A percentile compares a stretch with the other conserved stretches of the same genome.
These are phyloP conservation scores for Plasmopara muralis DNA, from an alignment of 352 stramenopile species.

Conservation along the genomic window DNA sequence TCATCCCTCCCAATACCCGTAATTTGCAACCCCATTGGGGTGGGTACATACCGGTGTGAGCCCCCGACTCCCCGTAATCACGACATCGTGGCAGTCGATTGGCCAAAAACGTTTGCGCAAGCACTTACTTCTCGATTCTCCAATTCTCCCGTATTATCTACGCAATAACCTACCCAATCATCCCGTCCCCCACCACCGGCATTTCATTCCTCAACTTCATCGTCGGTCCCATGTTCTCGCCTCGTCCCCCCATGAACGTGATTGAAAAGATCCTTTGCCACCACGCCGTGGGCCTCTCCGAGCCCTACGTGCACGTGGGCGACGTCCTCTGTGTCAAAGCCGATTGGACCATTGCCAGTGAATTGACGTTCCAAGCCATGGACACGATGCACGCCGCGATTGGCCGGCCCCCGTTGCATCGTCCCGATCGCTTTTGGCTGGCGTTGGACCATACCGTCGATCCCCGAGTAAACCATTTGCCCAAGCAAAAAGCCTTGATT, in stretches of 20 bases:
- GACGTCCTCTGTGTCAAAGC: slow-evolving; percentile 74
- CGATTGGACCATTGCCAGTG: slow-evolving; percentile 75
- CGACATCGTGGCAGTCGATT: too few species aligned
- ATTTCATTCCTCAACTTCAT: too few species aligned
- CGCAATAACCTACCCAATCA: too few species aligned
- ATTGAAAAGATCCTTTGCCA: slow-evolving; percentile 83
- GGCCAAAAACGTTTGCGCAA: too few species aligned
- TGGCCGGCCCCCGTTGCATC: slow-evolving; percentile 59
- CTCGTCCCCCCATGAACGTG: slow-evolving; percentile 64
- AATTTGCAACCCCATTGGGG: too few species aligned
- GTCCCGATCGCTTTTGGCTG: slow-evolving; percentile 78
- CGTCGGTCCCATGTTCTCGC: too few species aligned
- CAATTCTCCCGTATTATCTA: too few species aligned
- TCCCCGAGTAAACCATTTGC: slow-evolving; percentile 67
- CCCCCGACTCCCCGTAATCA: too few species aligned
- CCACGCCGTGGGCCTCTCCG: slow-evolving; percentile 25
- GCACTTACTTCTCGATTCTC: too few species aligned
- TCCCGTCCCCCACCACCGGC: too few species aligned
- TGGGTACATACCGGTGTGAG: too few species aligned
- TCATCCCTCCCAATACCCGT: too few species aligned
- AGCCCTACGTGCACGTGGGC: slow-evolving; percentile 48
- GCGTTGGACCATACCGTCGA: slow-evolving; percentile 78
- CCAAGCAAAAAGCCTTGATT: slow-evolving; percentile 76
- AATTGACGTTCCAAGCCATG: slow-evolving; percentile 81
- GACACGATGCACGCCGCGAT: slow-evolving; percentile 75